Base-by-base conservation (phyloP, 2,329 filamentous ascomycete species). In the Hymenoscyphus infarciens region DNA sequence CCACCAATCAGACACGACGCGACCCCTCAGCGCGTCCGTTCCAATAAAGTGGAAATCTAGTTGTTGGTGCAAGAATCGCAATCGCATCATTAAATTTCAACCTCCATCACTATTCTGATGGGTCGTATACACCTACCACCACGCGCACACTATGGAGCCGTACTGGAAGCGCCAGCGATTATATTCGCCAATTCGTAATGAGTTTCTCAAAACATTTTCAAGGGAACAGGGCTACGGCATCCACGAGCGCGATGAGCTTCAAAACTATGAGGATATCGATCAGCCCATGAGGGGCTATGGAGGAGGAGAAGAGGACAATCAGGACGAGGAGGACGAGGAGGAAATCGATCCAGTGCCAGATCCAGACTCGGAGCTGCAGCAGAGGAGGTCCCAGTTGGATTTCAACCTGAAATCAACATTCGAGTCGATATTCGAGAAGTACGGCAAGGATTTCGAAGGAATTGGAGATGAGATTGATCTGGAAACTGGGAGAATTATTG, bases 401-500 rank as follows among this genome's bases (percentile, higher is more conserved):
- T 79, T 82, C 66, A 87, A 86, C 63, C 83, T 97, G 49, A 94
- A 95, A 74, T 87, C 86, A n/a, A 87, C 87, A 5, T 95, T 96
- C 74, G 92, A 97, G 73, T 80, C 85, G 61, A 96, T 98, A 61
- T 97, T 97, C 73, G 85, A 89, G 64, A 97, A 96, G 75, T 97
- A 96, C 74, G 87, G 83, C 60, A 87, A 82, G 67, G 90, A 97
- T 74, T 97, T 97, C 71, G 86, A 87, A 1, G 89, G 87, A 4
- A 82, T 94, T 58, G 92, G 89, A 60, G 94, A 98, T 75, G 92
- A 97, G 77, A 92, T 98, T 70, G 91, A 98, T 75, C 80, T 97
- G 62, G 80, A 81, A 57, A 94, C 90, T 0, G 92, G 91, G 60
- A 81, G 90, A 63, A 87, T 98, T 56, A 82, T 96, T n/a, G 87